Base-by-base conservation (phyloP, 1,284 basidiomycete species). In the Boletus sp. region DNA sequence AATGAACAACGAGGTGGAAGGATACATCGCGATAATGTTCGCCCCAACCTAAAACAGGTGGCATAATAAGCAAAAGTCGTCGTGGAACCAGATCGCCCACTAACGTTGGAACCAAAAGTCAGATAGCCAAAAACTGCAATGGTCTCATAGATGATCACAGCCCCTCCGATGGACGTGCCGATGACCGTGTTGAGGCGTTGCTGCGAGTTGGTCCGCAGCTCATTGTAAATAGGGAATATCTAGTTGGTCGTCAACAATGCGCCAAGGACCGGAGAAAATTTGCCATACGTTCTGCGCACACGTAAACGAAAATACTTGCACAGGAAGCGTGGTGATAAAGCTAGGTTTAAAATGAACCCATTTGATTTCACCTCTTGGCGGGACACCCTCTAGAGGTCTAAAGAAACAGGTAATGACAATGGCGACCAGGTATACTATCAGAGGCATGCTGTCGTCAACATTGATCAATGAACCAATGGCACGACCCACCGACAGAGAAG, bases 11-110 rank as follows among this genome's bases (percentile, higher is more conserved):
- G 94, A 95, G 2, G 92, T 93, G n/a, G 93, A 87, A 3, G 95
- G 95, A 71, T 97, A 98, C 93, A 95, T 95, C 21, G 93, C 91
- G 67, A 98, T 93, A 67, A 98, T 91, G 77, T 98, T 97, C 38
- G 90, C 86, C 47, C 90, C 88, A 64, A 98, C 94, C 88, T 91
- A 63, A 59, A 21, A 25, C 40, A 38, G 13, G 19, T 21, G 13
- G 28, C 27, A 35, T 13, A 6, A 31, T 69, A 11, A 74, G 54
- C 48, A 25, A 55, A 52, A 27, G 49, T 1, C 13, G 10, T 19
- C 21, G 10, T n/a, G 16, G 11, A 59, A 56, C n/a, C 4, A 23
- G 16, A 44, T 31, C 44, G 9, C 27, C 23, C 30, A 71, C 78
- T 54, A 54, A 89, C 90, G 69, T 88, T 90, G 51, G 89, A 88